Evolutionary conservation across 208 protist genomes (phyloP).

Genomic region (Trypanosoma conorhini): DNA sequence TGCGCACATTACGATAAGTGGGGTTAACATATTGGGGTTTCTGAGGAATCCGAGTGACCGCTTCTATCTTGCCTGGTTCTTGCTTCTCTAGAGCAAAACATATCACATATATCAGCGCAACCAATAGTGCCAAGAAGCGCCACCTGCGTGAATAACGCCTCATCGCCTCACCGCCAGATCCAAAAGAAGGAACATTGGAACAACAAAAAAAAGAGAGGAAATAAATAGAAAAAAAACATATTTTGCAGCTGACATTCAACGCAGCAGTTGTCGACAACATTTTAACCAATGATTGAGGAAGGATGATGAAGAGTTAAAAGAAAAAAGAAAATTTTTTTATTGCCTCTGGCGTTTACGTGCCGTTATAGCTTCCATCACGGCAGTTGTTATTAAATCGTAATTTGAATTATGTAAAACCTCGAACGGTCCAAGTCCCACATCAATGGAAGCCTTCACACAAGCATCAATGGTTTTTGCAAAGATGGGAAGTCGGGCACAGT

Average conservation of each 20-base stretch:
- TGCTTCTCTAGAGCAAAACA: neutral
- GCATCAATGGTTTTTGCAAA: slow-evolving; percentile 57
- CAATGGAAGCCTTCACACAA: slow-evolving; percentile 49
- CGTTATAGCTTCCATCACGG: slow-evolving; percentile 21
- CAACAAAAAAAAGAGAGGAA: slow-evolving; percentile 4
- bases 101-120: slow-evolving; percentile 6
- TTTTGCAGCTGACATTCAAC: neutral
- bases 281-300: neutral
- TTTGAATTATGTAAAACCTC: slow-evolving; percentile 50
- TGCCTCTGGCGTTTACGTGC: slow-evolving; percentile 10
- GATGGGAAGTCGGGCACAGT: slow-evolving; percentile 44
- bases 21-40: neutral
- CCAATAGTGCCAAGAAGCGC: neutral
- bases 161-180: neutral
- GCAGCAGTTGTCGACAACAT: too few relatives aligned
- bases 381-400: slow-evolving; percentile 29
- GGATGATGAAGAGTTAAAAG: neutral
- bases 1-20: slow-evolving; percentile 3
- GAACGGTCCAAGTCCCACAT: slow-evolving; percentile 51
- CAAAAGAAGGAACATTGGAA: neutral
- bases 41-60: neutral
- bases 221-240: neutral
- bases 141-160: neutral
- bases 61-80: neutral
- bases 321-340: slow-evolving; percentile 14